Evolutionary conservation across 345 rosid species (phyloP), one percentile per base, ranked within the genome.

Genomic region (Aquilaria malaccensis): DNA sequence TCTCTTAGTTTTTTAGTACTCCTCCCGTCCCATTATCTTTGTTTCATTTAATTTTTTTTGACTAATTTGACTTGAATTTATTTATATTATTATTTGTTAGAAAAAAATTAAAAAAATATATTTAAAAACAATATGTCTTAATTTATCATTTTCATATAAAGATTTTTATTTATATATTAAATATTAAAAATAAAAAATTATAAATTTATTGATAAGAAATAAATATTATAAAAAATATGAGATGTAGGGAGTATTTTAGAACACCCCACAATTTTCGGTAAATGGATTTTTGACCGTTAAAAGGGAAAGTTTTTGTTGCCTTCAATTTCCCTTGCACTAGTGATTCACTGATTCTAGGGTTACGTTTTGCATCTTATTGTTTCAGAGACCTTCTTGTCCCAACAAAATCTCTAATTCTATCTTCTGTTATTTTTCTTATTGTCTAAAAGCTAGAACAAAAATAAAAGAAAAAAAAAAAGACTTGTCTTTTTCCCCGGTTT

Each of bases 271-370:
- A 43, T n/a, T 13, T 45, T 15, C 30, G 3, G 31, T 30, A 22
- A 9, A 53, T 30, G 13, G 2, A 3, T 11, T 31, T 63, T 63
- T 63, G 52, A 63, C 66, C 59, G 59, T 63, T 53, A 45, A 63
- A 45, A 7, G 52, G 29, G 37, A 15, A 45, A 62, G 41, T 22
- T 62, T 33, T 51, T 22, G 22, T 14, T 14, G 22, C 51, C 53
- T 63, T n/a, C 13, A 33, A 60, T 48, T 58, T 53, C 22, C 4
- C 43, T 49, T 55, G 30, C 14, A 3, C 12, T 22, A 29, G 31
- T 7, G 45, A 3, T 52, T 45, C 29, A 9, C 33, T 32, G 14
- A 45, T 45, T 64, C 4, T 14, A 37, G 43, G 15, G 56, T 48
- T 45, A 33, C 45, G 47, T 32, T n/a, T 41, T 15, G 2, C 30